A percentile compares a stretch with the other conserved stretches of the same genome.
These are phyloP conservation scores for Violaceomyces palustris DNA, from an alignment of 1,284 basidiomycete species.

Conservation along the genomic window DNA sequence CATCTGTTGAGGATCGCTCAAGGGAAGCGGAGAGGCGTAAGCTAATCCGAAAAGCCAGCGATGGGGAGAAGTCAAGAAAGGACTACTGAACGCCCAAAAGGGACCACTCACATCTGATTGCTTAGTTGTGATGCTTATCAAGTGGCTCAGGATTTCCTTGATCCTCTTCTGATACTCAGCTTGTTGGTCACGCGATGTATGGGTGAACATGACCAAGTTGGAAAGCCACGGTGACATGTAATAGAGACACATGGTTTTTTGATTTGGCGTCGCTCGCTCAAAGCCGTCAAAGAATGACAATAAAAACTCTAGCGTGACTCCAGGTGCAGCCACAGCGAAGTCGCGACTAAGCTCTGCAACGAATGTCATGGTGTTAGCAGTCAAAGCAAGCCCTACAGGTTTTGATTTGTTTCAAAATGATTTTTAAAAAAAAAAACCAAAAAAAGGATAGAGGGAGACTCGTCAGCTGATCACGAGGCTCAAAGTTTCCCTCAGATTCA, in stretches of 20 bases:
- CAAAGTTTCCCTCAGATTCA: too few relatives aligned
- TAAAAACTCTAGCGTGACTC: conserved; percentile 46
- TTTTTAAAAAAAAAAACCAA: too few relatives aligned
- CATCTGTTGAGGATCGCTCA: too few relatives aligned
- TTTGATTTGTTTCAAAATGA: background rate
- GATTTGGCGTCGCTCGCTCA: conserved; percentile 34
- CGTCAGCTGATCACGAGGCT: too few relatives aligned
- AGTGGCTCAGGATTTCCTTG: conserved; percentile 44
- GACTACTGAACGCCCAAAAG: too few relatives aligned
- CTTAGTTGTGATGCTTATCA: conserved; percentile 48
- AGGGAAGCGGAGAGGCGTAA: too few relatives aligned
- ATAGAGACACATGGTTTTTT: conserved; percentile 43
- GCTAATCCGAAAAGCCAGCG: too few relatives aligned
- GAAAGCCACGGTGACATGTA: conserved; percentile 48
- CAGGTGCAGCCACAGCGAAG: conserved; percentile 43
- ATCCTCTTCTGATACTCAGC: conserved; percentile 42
- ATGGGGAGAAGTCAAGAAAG: too few relatives aligned
- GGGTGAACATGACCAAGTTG: conserved; percentile 44
- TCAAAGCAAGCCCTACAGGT: conserved; percentile 41
- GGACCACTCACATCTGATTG: too few relatives aligned
- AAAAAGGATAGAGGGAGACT: too few relatives aligned
- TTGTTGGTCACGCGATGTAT: conserved; percentile 42
- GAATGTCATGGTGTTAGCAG: conserved; percentile 45
- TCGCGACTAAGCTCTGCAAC: conserved; percentile 44
- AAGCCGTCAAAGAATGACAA: conserved; percentile 49